These are phyloP conservation scores for Botrytis medusae DNA, from an alignment of 2,329 filamentous ascomycete genomes.

Conservation along the genomic window DNA sequence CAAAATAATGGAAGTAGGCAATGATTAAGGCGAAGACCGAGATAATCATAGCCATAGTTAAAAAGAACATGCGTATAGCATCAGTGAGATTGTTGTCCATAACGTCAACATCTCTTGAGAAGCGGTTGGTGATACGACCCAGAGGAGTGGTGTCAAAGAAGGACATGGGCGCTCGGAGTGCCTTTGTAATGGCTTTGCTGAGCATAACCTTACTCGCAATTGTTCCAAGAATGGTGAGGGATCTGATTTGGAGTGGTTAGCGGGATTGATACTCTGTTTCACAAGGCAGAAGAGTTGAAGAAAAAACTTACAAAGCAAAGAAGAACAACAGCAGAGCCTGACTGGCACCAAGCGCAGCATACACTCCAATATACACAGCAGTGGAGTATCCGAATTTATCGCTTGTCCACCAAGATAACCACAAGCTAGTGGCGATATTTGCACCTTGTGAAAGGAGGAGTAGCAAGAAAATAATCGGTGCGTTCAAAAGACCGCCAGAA, in stretches of 20 bases:
- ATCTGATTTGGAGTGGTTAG: conserved; percentile 24
- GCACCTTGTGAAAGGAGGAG: conserved; percentile 68
- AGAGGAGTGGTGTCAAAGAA: conserved; percentile 98
- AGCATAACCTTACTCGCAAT: conserved; percentile 80
- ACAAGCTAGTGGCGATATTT: conserved; percentile 85
- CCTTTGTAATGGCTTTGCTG: conserved; percentile 72
- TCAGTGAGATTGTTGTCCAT: conserved; percentile 94
- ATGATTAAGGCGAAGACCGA: conserved; percentile 89
- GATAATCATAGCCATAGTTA: conserved; percentile 79
- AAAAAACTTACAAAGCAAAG: conserved; percentile 61
- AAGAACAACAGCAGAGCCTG: conserved; percentile 76
- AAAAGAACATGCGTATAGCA: conserved; percentile 86
- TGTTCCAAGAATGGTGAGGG: conserved; percentile 77
- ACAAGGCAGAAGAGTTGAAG: not conserved
- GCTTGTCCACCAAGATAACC: conserved; percentile 49
- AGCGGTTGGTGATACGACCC: conserved; percentile 93
- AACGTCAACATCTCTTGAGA: conserved; percentile 91
- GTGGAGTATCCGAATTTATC: conserved; percentile 62
- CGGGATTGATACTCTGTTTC: not conserved
- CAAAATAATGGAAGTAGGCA: conserved; percentile 84
- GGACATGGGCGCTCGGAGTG: conserved; percentile 73
- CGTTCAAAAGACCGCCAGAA: conserved; percentile 57
- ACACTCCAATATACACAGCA: conserved; percentile 71
- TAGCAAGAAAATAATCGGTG: conserved; percentile 54
- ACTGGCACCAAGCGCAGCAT: conserved; percentile 66